Evolutionary conservation across 2,329 filamentous ascomycete genomes (phyloP).

Genomic region (Cryphonectria naterciae): DNA sequence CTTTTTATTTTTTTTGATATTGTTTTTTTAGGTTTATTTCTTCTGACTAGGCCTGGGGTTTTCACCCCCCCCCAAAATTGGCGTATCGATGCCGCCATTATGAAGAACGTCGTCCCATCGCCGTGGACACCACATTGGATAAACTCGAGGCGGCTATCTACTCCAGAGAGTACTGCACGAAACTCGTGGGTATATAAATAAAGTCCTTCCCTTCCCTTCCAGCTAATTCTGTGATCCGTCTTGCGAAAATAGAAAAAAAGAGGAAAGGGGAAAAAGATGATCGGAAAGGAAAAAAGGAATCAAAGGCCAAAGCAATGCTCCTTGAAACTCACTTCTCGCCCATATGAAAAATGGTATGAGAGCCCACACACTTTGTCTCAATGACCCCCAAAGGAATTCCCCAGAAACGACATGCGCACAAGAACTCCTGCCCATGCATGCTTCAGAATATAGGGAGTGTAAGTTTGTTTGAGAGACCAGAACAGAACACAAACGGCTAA

Average conservation of each 20-base stretch:
- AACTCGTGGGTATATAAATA: slow-evolving; percentile 18
- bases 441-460: slow-evolving; percentile 23
- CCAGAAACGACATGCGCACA: slow-evolving; percentile 11
- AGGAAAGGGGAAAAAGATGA: neutral
- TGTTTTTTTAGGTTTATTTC: slow-evolving; percentile 18
- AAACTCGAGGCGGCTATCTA: slow-evolving; percentile 20
- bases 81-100: slow-evolving; percentile 6
- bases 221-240: slow-evolving; percentile 12
- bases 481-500: slow-evolving; percentile 12
- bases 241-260: neutral
- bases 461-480: slow-evolving; percentile 11
- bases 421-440: slow-evolving; percentile 29
- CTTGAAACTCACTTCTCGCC: slow-evolving; percentile 1
- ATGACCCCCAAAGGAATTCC: neutral
- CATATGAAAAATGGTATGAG: slow-evolving; percentile 22
- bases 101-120: slow-evolving; percentile 11
- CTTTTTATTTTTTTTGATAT: neutral
- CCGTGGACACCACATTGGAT: slow-evolving; percentile 3
- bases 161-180: neutral
- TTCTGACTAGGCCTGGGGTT: slow-evolving; percentile 11
- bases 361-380: slow-evolving; percentile 7
- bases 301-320: slow-evolving; percentile 13
- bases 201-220: neutral
- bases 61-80: neutral
- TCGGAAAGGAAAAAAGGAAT: neutral